These are phyloP conservation scores for Malassezia sympodialis DNA, from an alignment of 1,284 basidiomycete species.

Conservation along the genomic window DNA sequence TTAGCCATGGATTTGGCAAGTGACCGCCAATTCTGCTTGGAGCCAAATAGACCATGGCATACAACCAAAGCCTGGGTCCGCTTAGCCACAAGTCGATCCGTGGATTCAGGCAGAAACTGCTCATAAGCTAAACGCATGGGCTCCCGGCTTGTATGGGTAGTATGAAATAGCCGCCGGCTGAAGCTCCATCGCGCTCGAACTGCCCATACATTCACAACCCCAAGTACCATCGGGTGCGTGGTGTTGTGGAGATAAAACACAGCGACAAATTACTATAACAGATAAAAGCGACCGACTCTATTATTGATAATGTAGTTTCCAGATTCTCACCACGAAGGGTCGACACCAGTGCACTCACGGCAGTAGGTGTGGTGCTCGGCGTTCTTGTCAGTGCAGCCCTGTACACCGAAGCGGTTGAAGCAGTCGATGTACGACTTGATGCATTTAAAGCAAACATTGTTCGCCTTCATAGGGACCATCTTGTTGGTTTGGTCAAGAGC, in stretches of 20 bases:
- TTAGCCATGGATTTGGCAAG: slow-evolving; percentile 59
- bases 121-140: slow-evolving; percentile 9
- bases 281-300: neutral
- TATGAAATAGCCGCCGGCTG: neutral
- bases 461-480: neutral
- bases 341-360: slow-evolving; percentile 13
- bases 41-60: slow-evolving; percentile 54
- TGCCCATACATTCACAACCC: neutral
- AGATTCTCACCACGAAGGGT: slow-evolving; percentile 14
- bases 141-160: neutral
- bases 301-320: neutral
- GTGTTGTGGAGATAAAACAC: neutral
- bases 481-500: neutral
- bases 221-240: neutral
- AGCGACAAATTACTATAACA: neutral
- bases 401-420: slow-evolving; percentile 9
- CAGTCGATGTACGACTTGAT: slow-evolving; percentile 16
- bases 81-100: slow-evolving; percentile 21
- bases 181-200: neutral
- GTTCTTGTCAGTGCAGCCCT: slow-evolving; percentile 12
- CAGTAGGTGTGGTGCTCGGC: slow-evolving; percentile 17
- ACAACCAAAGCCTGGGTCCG: slow-evolving; percentile 49
- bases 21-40: slow-evolving; percentile 68
- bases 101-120: slow-evolving; percentile 5
- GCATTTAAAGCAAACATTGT: slow-evolving; percentile 3